Percentiles rank a stretch among this genome's conserved stretches.
These are phyloP conservation scores for Colletotrichum sp. DNA, from an alignment of 2,329 filamentous ascomycete genomes.

Conservation along the genomic window DNA sequence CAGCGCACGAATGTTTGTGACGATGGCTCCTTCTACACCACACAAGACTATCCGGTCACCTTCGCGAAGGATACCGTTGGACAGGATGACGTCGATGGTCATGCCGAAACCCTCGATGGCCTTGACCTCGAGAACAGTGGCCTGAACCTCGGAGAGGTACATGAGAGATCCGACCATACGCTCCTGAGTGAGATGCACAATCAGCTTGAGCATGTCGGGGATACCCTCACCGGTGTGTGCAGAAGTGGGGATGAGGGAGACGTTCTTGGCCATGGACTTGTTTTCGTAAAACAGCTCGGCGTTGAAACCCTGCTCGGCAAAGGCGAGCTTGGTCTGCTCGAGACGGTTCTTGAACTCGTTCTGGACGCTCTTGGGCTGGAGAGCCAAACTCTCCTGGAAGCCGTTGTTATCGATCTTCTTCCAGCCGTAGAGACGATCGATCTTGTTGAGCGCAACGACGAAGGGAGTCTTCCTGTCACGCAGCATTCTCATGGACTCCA, in stretches of 20 bases:
- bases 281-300: conserved; percentile 97
- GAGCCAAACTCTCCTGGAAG: conserved; percentile 87
- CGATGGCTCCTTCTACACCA: conserved; percentile 94
- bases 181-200: conserved; percentile 91
- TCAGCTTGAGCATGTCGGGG: conserved; percentile 96
- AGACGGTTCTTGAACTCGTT: conserved; percentile 93
- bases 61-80: conserved; percentile 93
- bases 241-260: conserved; percentile 96
- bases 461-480: conserved; percentile 96
- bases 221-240: conserved; percentile 99
- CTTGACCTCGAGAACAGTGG: conserved; percentile 98
- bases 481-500: conserved; percentile 95
- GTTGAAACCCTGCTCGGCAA: conserved; percentile 97
- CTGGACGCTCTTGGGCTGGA: conserved; percentile 92
- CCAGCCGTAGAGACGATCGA: conserved; percentile 99
- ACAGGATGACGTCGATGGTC: conserved; percentile 96
- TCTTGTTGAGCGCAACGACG: conserved; percentile 99
- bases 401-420: conserved; percentile 99
- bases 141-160: conserved; percentile 98
- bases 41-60: conserved; percentile 95
- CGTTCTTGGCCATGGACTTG: conserved; percentile 92
- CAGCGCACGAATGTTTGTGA: conserved; percentile 92
- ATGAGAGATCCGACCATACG: conserved; percentile 97
- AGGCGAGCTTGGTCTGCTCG: conserved; percentile 89
- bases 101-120: conserved; percentile 98